Evolutionary conservation across 345 rosid species (phyloP), one percentile per base, ranked within the genome.

Genomic region (Citrus sp.): DNA sequence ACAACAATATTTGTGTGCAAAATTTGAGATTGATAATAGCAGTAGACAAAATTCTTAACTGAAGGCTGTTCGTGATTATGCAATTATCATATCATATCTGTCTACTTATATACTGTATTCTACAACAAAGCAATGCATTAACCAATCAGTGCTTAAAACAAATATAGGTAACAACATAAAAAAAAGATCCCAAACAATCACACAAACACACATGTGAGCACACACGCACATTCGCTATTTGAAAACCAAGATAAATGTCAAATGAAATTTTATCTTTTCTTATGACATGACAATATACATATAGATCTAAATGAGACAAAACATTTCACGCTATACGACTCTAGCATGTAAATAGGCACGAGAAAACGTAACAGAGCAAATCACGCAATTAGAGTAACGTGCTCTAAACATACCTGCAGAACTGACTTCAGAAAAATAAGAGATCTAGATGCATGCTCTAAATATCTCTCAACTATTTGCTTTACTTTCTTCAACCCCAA

Each of bases 341-440:
- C 54, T 14, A 58, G 40, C 51, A 61, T 35, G 76, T 58, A 7
- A 58, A 8, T n/a, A 34, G 32, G 55, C n/a, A 37, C 12, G 8
- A 30, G 25, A 10, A 59, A 59, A 72, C 37, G 5, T 37, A 35
- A n/a, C 14, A 59, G 35, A 16, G 34, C 27, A 59, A 58, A 59
- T 59, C 22, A 73, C 1, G 9, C 8, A 37, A 49, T 25, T 37
- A 21, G 25, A 56, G 60, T 40, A 54, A 22, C 32, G 30, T 18
- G 58, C 22, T 34, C 22, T 61, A 80, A 73, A 71, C 70, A 54
- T 89, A 94, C 98, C 97, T 94, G 91, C 74, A 87, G 76, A 86
- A 94, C 88, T 46, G 98, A 93, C 87, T 89, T 93, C 77, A 94
- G 81, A 86, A 89, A 93, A 66, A 93, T 82, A 80, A 94, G 97